Evolutionary conservation across 768 basidiomycete species (phyloP).

Genomic region (Hygrocybe punicea): DNA sequence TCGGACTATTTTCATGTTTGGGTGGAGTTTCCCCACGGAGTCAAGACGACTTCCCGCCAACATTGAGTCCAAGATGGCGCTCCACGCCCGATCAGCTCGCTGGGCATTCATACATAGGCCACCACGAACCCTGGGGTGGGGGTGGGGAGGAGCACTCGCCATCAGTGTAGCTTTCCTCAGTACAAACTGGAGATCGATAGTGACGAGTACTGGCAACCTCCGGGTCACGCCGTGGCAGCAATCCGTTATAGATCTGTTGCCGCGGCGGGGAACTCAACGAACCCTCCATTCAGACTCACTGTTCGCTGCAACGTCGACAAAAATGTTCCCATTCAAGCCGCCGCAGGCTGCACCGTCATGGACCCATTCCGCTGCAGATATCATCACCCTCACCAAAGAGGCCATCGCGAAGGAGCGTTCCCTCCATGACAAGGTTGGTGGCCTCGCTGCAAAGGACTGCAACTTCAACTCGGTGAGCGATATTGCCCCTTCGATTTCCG

Average conservation of each 20-base stretch:
- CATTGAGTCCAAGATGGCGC: not conserved
- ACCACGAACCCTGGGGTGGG: conserved; percentile 31
- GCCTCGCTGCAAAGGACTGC: conserved; percentile 53
- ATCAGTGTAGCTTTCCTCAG: conserved; percentile 41
- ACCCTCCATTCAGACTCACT: conserved; percentile 15
- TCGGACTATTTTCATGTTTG: too few species aligned
- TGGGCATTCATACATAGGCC: conserved; percentile 16
- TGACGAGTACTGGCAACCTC: too few species aligned
- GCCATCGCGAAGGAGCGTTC: conserved; percentile 55
- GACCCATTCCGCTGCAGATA: conserved; percentile 62
- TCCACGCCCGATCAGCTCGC: not conserved
- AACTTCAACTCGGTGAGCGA: conserved; percentile 62
- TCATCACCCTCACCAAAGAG: conserved; percentile 54
- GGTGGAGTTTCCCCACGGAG: too few species aligned
- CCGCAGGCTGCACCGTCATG: conserved; percentile 66
- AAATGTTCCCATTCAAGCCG: conserved; percentile 52
- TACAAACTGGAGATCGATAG: conserved; percentile 3
- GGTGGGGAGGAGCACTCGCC: conserved; percentile 41
- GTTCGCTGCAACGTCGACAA: conserved; percentile 23
- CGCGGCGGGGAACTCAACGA: conserved; percentile 4
- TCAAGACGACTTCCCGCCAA: too few species aligned
- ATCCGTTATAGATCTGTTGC: too few species aligned
- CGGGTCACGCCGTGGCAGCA: too few species aligned
- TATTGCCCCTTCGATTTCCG: not conserved
- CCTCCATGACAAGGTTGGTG: conserved; percentile 56